Evolutionary conservation across 352 stramenopile genomes (phyloP).

Genomic region (Peronospora belbahrii): DNA sequence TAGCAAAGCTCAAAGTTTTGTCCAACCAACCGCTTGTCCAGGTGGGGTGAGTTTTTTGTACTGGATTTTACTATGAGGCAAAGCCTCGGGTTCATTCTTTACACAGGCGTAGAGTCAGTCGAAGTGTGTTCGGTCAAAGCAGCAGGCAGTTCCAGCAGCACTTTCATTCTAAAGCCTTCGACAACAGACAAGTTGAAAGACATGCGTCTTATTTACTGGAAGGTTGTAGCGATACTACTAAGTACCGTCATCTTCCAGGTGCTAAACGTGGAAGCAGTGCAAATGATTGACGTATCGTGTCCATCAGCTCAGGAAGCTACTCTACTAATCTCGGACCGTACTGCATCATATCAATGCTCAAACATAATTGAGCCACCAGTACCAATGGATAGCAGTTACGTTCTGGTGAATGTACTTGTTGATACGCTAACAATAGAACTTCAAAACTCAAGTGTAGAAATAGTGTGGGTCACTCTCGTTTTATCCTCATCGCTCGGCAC

Average conservation of each 20-base stretch:
- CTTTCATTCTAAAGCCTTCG: slow-evolving; percentile 23
- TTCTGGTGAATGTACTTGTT: slow-evolving; percentile 2
- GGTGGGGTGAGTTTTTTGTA: not conserved
- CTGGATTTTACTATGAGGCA: not conserved
- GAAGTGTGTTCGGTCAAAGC: not conserved
- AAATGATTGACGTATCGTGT: not conserved
- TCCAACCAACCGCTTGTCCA: not conserved
- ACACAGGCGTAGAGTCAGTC: slow-evolving; percentile 23
- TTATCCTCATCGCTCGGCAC: not conserved
- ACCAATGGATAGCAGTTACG: not conserved
- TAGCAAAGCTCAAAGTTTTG: no score
- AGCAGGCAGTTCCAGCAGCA: slow-evolving; percentile 6
- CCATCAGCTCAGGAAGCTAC: not conserved
- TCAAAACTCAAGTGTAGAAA: not conserved
- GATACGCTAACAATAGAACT: slow-evolving; percentile 1
- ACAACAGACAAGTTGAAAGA: not conserved
- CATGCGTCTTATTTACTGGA: slow-evolving; percentile 16
- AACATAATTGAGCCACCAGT: not conserved
- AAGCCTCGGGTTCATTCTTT: slow-evolving; percentile 26
- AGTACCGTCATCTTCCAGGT: not conserved
- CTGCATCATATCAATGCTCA: not conserved
- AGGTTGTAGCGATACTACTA: slow-evolving; percentile 6
- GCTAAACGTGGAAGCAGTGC: not conserved
- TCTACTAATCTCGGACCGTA: not conserved
- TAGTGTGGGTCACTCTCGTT: slow-evolving; percentile 2